These are phyloP conservation scores for Styphnolobium japonicum DNA, from an alignment of 306 rosid species.

Conservation along the genomic window DNA sequence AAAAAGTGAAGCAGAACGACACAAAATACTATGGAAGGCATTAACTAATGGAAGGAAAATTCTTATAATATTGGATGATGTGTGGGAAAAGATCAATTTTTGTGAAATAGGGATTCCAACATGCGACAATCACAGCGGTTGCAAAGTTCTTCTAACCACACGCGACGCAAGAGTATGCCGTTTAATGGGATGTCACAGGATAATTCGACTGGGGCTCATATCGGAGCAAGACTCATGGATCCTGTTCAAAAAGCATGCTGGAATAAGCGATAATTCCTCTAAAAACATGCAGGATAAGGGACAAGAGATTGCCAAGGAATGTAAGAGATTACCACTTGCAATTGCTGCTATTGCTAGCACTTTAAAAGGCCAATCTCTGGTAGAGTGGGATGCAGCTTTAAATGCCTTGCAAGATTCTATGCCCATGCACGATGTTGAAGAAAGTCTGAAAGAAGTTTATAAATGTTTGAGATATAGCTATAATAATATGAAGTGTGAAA, in stretches of 20 bases:
- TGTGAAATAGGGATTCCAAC: neutral
- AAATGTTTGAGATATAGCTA: neutral
- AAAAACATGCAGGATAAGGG: neutral
- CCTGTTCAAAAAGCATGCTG: neutral
- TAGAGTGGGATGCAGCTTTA: neutral
- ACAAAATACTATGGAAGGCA: neutral
- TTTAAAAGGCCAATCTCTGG: neutral
- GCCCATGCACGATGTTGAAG: neutral
- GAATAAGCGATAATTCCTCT: neutral
- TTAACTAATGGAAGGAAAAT: neutral
- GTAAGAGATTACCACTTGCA: conserved; percentile 24
- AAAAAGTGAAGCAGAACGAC: neutral
- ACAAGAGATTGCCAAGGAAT: neutral
- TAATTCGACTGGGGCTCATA: neutral
- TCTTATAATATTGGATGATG: conserved; percentile 29
- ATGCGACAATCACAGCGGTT: neutral
- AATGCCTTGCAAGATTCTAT: neutral
- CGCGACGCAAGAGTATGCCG: neutral
- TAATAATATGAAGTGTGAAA: neutral
- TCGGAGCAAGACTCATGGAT: neutral
- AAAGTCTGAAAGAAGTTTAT: neutral
- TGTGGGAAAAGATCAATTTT: neutral
- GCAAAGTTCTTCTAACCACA: conserved; percentile 8
- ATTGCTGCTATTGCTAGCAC: neutral
- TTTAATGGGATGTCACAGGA: neutral